phyloP scores from a whole-genome alignment of 164 flowering plant genomes.

The Vitis rupestris region DNA sequence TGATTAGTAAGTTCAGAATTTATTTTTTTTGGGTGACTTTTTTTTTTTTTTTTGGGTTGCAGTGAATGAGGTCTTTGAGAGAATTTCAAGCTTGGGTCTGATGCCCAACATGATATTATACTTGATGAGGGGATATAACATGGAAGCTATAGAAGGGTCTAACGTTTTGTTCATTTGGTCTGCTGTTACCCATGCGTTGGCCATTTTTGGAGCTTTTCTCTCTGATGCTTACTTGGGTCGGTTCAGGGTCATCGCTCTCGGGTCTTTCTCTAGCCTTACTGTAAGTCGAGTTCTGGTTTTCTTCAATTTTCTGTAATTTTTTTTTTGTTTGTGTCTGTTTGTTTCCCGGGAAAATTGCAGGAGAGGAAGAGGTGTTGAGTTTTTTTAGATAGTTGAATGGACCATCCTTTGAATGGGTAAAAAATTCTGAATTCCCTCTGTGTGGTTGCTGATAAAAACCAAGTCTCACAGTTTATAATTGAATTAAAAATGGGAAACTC shows the following conservation, averaged over 20 bases:
- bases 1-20: too few species aligned
- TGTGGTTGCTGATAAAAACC: too few species aligned
- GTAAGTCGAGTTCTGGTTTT: conserved; percentile 13
- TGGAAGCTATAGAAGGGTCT: conserved; percentile 18
- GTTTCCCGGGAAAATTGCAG: too few species aligned
- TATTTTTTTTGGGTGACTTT: neutral
- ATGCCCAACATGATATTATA: conserved; percentile 43
- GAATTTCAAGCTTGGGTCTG: conserved; percentile 30
- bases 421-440: too few species aligned
- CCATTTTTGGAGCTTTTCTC: conserved; percentile 33
- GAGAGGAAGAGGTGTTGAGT: too few species aligned
- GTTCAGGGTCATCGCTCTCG: conserved; percentile 28
- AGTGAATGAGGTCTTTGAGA: conserved; percentile 37
- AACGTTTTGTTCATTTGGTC: conserved; percentile 26
- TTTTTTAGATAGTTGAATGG: too few species aligned
- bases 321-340: neutral
- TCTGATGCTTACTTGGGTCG: conserved; percentile 36
- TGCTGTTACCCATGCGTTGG: conserved; percentile 27
- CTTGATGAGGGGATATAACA: conserved; percentile 25
- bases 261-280: conserved; percentile 27
- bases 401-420: too few species aligned
- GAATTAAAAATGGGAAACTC: too few species aligned
- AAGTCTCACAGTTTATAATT: too few species aligned
- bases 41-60: neutral
- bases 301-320: neutral